Evolutionary conservation across 768 basidiomycete species (phyloP), one percentile per base, ranked within the genome.

Genomic region (Phanerochaete carnosa): DNA sequence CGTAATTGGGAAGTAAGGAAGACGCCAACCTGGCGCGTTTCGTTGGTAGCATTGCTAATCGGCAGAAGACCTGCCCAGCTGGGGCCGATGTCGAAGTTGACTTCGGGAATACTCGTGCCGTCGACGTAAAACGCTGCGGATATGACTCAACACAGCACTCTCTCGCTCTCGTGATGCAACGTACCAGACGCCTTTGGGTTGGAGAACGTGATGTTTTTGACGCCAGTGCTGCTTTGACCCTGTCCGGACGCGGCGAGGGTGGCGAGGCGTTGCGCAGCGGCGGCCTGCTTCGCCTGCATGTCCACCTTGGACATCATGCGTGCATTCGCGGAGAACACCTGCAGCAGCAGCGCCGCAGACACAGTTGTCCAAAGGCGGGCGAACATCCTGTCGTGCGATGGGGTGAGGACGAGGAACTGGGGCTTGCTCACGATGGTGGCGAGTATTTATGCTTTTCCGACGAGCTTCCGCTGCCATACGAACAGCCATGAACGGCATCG

Each of bases 31-130:
- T 90, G 79, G 46, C 89, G 80, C 5, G 87, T 88, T 72, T 92
- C 90, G 49, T 87, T 77, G 11, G 77, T 43, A 8, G 77, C 72
- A 32, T 70, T 68, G 62, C 87, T 90, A 57, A 92, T 90, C 2
- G 90, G 90, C 55, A 92, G 66, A 25, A 92, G 73, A 8, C 90
- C 90, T 3, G 88, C 75, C 87, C 88, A 91, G 63, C 86, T 88
- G 2, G 88, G 86, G 2, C 89, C 90, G 39, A 89, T 76, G 65
- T 91, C 88, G 64, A 87, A 91, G 65, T 86, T 78, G 22, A 91
- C 85, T 45, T 85, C 76, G 4, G 90, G 89, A 46, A 92, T 84
- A 33, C 72, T 75, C 45, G 73, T 78, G 1, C 89, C 89, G 63
- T 90, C 76, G 16, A 92, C 89, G 66, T 76, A 89, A 68, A 89